Percentiles rank a stretch among this genome's conserved stretches.
phyloP scores from a whole-genome alignment of 2,329 filamentous ascomycete species.

The Diaporthe vexans region DNA sequence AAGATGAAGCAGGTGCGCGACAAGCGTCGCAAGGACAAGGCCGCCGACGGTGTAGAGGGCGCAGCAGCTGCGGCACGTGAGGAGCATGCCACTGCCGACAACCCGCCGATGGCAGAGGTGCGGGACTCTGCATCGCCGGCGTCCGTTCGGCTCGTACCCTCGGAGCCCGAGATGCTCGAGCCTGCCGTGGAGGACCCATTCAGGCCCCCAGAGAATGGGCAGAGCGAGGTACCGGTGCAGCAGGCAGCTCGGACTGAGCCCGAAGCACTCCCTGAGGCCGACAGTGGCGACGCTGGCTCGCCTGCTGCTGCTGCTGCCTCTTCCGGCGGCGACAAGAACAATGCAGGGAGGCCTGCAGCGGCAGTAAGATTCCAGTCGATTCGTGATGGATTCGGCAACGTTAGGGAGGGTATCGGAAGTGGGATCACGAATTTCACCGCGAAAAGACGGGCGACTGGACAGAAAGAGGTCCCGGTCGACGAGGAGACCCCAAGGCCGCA shows the following conservation, averaged over 20 bases:
- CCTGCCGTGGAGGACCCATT: background rate
- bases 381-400: conserved; percentile 14
- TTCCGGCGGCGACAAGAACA: background rate
- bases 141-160: conserved; percentile 13
- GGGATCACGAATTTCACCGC: conserved; percentile 19
- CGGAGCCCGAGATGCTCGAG: background rate
- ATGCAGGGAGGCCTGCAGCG: conserved; percentile 4
- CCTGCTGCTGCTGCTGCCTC: background rate
- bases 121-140: background rate
- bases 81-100: conserved; percentile 9
- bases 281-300: background rate
- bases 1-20: conserved; percentile 33
- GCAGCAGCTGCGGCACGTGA: conserved; percentile 1
- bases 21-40: conserved; percentile 25
- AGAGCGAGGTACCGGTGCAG: conserved; percentile 33
- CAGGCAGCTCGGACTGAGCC: conserved; percentile 4
- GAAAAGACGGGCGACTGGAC: conserved; percentile 5
- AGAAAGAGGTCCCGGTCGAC: background rate
- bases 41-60: conserved; percentile 12
- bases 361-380: conserved; percentile 27
- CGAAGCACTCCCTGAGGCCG: background rate
- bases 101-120: background rate
- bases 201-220: conserved; percentile 23
- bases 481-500: conserved; percentile 11
- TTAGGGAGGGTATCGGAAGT: conserved; percentile 7